Evolutionary conservation across 129 eudicot species (phyloP).

Genomic region (Ambrosia artemisiifolia): DNA sequence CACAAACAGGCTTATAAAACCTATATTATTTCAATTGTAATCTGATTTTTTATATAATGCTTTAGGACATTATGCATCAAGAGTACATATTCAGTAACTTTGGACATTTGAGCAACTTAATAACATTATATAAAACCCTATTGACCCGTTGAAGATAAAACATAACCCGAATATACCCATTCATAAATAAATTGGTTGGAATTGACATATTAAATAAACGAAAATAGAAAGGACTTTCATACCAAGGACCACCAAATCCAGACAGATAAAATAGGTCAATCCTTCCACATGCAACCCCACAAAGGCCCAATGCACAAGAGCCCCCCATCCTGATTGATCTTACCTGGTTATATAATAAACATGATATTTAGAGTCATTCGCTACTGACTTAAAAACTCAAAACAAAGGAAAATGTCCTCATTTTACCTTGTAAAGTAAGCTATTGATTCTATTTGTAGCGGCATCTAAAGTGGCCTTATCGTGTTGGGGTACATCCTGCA

Average conservation of each 20-base stretch:
- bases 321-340: constrained; percentile 96
- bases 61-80: not conserved
- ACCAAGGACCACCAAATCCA: constrained; percentile 97
- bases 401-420: not conserved
- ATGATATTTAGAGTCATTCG: constrained; percentile 2
- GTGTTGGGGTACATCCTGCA: constrained; percentile 74
- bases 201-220: not conserved
- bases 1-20: not conserved
- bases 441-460: constrained; percentile 70
- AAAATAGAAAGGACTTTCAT: not conserved
- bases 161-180: not conserved
- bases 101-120: not conserved
- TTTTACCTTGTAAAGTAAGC: constrained; percentile 88
- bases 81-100: not conserved
- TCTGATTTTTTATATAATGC: not conserved
- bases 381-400: not conserved
- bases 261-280: constrained; percentile 72
- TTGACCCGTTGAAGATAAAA: not conserved
- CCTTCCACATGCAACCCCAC: constrained; percentile 96
- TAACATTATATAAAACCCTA: not conserved
- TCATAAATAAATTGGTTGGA: not conserved
- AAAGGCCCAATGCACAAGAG: constrained; percentile 90
- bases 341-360: constrained; percentile 44
- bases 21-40: not conserved
- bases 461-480: constrained; percentile 74